Evolutionary conservation across 768 basidiomycete species (phyloP), one percentile per base, ranked within the genome.

Genomic region (Pholiota conissans): DNA sequence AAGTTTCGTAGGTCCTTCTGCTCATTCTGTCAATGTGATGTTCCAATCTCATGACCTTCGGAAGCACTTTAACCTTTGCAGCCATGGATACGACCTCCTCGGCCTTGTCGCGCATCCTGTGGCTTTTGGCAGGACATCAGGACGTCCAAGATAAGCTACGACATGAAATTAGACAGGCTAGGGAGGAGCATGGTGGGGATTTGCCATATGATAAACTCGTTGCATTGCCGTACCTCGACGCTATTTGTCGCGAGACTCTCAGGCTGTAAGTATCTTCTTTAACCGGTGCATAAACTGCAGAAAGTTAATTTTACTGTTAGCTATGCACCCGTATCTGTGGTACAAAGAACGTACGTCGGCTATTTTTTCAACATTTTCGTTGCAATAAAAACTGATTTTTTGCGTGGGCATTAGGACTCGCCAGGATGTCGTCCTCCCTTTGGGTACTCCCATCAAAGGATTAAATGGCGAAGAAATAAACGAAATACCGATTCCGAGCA

Each of bases 1-100:
- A 77, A 49, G 63, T 71, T 24, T 64, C 67, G 74, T 76, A 58
- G 60, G 69, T 65, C 42, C 22, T 10, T 5, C 6, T 24, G 3
- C 14, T n/a, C 20, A 10, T 18, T 14, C 37, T 39, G 7, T 13
- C 7, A 39, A 39, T 16, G 37, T 16, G 37, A 39, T 39, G 20
- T n/a, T 18, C 37, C 5, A 39, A 18, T 18, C 37, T 39, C 20
- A 32, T 45, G 42, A 11, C 18, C 18, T 11, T 24, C 1, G 9
- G 14, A 26, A 45, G 42, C 20, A 45, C 55, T 7, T 54, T 68
- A 40, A 67, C 70, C 24, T 72, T 76, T 45, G 77, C 76, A 0
- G 77, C 70, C 1, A 75, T 72, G 61, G 79, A 80, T 59, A 79
- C 77, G 0, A 79, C 79, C 0, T 75, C 77, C 6, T 68, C 63